A percentile compares a stretch with the other conserved stretches of the same genome.
Conservation (phyloP, 106 monocot genomes). For the Dendrobium catenatum region DNA sequence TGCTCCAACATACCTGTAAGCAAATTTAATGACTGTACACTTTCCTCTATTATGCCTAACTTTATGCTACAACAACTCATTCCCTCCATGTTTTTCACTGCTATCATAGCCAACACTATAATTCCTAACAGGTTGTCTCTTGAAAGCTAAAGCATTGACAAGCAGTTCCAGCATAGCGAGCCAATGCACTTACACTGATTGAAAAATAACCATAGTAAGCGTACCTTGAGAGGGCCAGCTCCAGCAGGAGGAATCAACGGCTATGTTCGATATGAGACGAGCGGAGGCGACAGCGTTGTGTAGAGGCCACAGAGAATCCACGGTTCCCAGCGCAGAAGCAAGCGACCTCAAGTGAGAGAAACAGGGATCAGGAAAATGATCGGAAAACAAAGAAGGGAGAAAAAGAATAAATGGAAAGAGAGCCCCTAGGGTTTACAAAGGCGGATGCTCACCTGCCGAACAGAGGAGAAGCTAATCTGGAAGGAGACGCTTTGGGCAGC, state of each 20-base stretch:
- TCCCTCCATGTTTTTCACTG: too few species aligned
- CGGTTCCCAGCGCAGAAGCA: constrained; percentile 14
- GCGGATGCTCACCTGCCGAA: constrained; percentile 7
- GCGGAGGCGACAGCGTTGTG: constrained; percentile 43
- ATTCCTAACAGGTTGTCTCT: too few species aligned
- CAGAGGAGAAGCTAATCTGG: constrained; percentile 13
- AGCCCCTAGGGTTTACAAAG: background rate
- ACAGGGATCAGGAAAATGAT: background rate
- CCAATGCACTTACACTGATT: background rate
- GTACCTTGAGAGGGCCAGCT: constrained; percentile 53
- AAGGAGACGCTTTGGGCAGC: constrained; percentile 11
- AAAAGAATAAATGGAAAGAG: background rate
- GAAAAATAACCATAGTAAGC: background rate
- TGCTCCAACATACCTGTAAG: background rate
- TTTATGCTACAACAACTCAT: too few species aligned
- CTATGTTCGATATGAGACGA: constrained; percentile 43
- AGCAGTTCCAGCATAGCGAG: background rate
- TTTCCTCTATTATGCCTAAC: too few species aligned
- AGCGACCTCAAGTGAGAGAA: constrained; percentile 16
- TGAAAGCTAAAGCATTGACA: background rate
- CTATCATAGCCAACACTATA: too few species aligned
- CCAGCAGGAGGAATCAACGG: constrained; percentile 45
- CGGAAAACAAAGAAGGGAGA: too few species aligned
- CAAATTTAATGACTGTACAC: background rate
- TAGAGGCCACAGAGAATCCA: constrained; percentile 41